Base-by-base conservation (phyloP, 495 filamentous ascomycete genomes). In the Lasiosphaeria miniovina region DNA sequence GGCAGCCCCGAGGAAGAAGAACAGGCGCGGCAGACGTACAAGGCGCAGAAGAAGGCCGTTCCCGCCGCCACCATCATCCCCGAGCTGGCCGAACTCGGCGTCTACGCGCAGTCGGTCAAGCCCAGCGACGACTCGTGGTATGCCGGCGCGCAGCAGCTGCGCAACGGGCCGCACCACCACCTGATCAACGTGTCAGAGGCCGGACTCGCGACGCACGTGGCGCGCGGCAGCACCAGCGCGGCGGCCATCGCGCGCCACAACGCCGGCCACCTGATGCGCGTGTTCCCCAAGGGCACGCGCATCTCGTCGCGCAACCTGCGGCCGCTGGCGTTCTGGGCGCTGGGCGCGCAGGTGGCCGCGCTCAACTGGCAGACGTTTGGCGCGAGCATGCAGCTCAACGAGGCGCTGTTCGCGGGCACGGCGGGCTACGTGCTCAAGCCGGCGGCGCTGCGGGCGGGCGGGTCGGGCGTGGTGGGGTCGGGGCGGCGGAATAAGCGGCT, bases 351-450 rank as follows among this genome's bases (percentile, higher is more conserved):
- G 64, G 79, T 85, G 33, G 78, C 75, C 63, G 82, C 82, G 10
- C 71, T 84, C 55, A 84, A 84, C 63, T 85, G 81, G 81, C 81
- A 84, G 62, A 82, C 78, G 0, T 85, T 82, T 48, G 79, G 76
- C 33, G 75, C 72, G 0, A 70, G 74, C 55, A 77, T 80, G 74
- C 80, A 83, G 66, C 67, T 85, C 52, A 84, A 85, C 59, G 80
- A 83, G 56, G 82, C 82, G 0, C 66, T 85, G 6, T 84, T 85
- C 55, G 74, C 71, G 36, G 79, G 78, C 5, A 77, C 79, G 1
- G 75, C 73, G 14, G 82, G 82, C 32, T 84, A 79, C 57, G 82
- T 83, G 6, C 65, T 84, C 24, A 84, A 84, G 54, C 82, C 81
- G 0, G 70, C 71, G 0, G 71, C 74, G 8, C 64, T 84, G n/a